Evolutionary conservation across 192 early-diverging fungal genomes (phyloP), one percentile per base, ranked within the genome.

Genomic region (Coemansia sp.): DNA sequence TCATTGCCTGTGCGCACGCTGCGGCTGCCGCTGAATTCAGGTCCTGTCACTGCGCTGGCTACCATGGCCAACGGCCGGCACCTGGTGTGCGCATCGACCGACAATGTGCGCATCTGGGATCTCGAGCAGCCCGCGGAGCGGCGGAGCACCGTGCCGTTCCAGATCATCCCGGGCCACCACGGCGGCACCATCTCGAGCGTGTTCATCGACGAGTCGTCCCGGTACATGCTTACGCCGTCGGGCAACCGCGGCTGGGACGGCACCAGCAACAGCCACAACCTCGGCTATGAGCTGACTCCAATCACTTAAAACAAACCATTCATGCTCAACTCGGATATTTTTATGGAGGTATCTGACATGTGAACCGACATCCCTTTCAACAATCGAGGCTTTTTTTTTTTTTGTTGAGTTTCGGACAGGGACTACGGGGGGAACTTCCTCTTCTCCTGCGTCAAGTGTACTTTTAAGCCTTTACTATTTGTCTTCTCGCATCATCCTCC

Each of bases 171-270:
- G 2, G 98, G 96, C 0, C 96, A 98, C 71, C 94, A 95, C 59
- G 95, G 94, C 24, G 93, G 93, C 12, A 84, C 87, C 12, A 85
- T 96, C 15, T 96, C 95, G 12, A 57, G 61, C 36, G 49, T 79
- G 19, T 60, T 89, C 19, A 73, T 96, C 45, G 94, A 96, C 74
- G 80, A 85, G 20, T 76, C 84, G 4, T 88, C 88, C 46, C 83
- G 86, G 25, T 97, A 90, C 51, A 88, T 99, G 94, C 85, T 99
- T 24, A 96, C 91, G 6, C 89, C 93, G 1, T 94, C 94, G 1
- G 98, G 98, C 17, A 95, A 89, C 74, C 83, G 96, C 24, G 98
- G 97, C n/a, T 99, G 96, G 96, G 96, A 98, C 40, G 96, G 96
- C 41, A 58, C 76, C 9, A 87, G 89, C 45, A 94, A 90, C 42